phyloP scores from a whole-genome alignment of 2,329 filamentous ascomycete species.

The Pseudodiploospora longispora region DNA sequence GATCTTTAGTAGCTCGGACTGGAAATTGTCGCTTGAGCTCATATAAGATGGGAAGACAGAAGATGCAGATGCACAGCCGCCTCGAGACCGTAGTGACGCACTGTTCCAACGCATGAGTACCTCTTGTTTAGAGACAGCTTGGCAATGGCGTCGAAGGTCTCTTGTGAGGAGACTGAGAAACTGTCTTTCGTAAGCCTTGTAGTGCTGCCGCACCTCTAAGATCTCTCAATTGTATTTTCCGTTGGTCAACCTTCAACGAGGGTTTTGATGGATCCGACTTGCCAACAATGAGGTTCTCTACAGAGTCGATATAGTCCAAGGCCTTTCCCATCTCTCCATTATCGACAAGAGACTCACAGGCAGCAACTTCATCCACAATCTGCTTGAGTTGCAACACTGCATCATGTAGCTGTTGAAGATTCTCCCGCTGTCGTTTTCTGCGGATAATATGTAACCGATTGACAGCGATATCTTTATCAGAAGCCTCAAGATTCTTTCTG shows the following conservation, averaged over 20 bases:
- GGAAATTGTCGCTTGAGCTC: constrained; percentile 60
- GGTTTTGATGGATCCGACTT: constrained; percentile 37
- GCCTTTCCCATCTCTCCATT: constrained; percentile 76
- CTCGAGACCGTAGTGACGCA: constrained; percentile 64
- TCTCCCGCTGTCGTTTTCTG: constrained; percentile 72
- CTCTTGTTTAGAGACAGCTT: constrained; percentile 59
- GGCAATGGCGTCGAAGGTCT: constrained; percentile 72
- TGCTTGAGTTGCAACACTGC: constrained; percentile 75
- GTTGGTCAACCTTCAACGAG: constrained; percentile 16
- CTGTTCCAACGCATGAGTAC: constrained; percentile 81
- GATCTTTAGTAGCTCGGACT: constrained; percentile 59
- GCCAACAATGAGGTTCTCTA: constrained; percentile 76
- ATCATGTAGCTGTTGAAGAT: constrained; percentile 72
- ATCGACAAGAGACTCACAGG: constrained; percentile 76
- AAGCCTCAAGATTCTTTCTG: constrained; percentile 66
- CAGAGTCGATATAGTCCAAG: constrained; percentile 64
- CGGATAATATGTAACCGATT: constrained; percentile 80
- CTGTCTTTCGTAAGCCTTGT: constrained; percentile 72
- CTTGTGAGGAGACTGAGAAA: constrained; percentile 70
- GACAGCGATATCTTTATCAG: constrained; percentile 82
- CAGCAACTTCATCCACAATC: constrained; percentile 65
- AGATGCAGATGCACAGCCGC: constrained; percentile 56
- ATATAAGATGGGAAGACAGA: constrained; percentile 74
- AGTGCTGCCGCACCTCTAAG: constrained; percentile 70
- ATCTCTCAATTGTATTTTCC: constrained; percentile 47